Percentiles rank a stretch among this genome's conserved stretches.
Evolutionary conservation across 768 basidiomycete genomes (phyloP).

Genomic region (Saitozyma sp.): DNA sequence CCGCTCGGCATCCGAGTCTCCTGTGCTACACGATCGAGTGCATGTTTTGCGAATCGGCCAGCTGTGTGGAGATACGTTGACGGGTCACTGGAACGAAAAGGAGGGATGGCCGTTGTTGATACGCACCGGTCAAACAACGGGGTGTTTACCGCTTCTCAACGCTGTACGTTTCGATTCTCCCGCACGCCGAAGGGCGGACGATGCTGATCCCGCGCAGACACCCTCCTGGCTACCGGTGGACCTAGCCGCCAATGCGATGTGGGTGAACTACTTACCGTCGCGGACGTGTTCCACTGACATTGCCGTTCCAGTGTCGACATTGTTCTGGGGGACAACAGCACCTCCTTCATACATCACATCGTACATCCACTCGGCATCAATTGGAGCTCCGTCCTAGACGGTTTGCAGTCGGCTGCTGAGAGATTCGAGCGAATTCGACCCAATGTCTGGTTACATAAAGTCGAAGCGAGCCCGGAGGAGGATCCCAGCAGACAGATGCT

Average conservation of each 20-base stretch:
- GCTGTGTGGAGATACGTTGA: conserved; percentile 47
- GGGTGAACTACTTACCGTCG: conserved; percentile 8
- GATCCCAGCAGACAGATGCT: conserved; percentile 56
- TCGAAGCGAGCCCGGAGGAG: conserved; percentile 47
- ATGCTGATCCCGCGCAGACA: conserved; percentile 39
- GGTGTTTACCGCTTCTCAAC: conserved; percentile 38
- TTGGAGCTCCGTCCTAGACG: conserved; percentile 56
- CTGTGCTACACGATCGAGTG: conserved; percentile 16
- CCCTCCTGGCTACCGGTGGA: conserved; percentile 62
- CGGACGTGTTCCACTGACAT: not conserved
- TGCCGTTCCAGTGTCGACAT: conserved; percentile 51
- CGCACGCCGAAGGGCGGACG: not conserved
- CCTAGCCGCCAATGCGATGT: conserved; percentile 57
- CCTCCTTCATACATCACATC: conserved; percentile 52
- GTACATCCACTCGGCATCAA: conserved; percentile 50
- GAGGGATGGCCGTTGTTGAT: conserved; percentile 52
- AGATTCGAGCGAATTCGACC: conserved; percentile 53
- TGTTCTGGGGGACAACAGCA: conserved; percentile 27
- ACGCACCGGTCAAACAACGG: conserved; percentile 35
- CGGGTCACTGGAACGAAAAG: conserved; percentile 50
- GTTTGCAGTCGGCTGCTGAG: conserved; percentile 53
- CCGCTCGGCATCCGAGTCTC: conserved; percentile 17
- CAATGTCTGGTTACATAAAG: conserved; percentile 53
- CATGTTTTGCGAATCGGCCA: conserved; percentile 46
- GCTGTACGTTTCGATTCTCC: conserved; percentile 27